These are phyloP conservation scores for Coemansia sp. DNA, from an alignment of 371 early-diverging fungal species.

Conservation along the genomic window DNA sequence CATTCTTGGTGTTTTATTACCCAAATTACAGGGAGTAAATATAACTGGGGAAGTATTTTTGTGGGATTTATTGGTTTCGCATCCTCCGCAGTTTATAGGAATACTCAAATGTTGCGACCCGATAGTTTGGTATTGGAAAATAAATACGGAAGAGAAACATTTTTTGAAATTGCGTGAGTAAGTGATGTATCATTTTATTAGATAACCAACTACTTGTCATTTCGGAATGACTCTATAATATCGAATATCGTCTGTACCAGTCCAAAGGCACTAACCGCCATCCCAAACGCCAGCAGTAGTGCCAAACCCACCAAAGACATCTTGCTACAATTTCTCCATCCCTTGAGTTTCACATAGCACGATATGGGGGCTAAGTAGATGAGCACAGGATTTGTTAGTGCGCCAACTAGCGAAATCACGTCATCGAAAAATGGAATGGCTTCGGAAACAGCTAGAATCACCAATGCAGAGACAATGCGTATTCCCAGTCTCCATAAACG, in stretches of 20 bases:
- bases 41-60: neutral
- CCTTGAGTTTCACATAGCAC: constrained; percentile 76
- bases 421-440: constrained; percentile 78
- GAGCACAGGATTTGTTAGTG: constrained; percentile 72
- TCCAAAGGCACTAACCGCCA: constrained; percentile 72
- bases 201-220: neutral
- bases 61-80: neutral
- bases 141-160: neutral
- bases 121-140: neutral
- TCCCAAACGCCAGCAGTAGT: constrained; percentile 66
- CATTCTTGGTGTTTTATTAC: neutral
- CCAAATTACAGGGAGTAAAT: no score
- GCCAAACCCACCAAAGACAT: constrained; percentile 57
- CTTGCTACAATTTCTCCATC: constrained; percentile 62
- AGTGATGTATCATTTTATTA: neutral
- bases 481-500: constrained; percentile 60
- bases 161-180: neutral
- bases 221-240: constrained; percentile 49
- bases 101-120: no score
- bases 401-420: constrained; percentile 79
- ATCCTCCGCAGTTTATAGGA: neutral
- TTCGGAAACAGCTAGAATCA: constrained; percentile 58
- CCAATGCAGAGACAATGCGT: constrained; percentile 57
- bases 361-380: constrained; percentile 81
- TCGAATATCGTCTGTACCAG: constrained; percentile 68